Conservation (phyloP, 75 land plant species). For the Cunninghamia lanceolata region DNA sequence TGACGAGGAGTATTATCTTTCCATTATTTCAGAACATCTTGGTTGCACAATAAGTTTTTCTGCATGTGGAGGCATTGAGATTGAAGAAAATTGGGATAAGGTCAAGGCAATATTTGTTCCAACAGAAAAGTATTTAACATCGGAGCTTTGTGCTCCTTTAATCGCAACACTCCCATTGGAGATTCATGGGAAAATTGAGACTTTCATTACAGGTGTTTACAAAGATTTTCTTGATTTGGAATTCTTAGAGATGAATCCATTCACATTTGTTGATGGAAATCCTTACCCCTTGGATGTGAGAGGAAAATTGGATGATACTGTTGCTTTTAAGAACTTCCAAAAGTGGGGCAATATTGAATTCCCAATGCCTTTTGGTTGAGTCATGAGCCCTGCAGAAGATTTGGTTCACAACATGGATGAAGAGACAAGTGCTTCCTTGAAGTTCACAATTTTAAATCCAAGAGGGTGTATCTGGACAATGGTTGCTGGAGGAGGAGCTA, state of each 20-base stretch:
- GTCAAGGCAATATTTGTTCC: slow-evolving; percentile 81
- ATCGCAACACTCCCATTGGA: slow-evolving; percentile 92
- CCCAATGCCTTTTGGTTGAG: slow-evolving; percentile 96
- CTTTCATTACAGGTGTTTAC: slow-evolving; percentile 69
- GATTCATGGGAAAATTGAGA: slow-evolving; percentile 73
- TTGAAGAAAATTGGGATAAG: slow-evolving; percentile 95
- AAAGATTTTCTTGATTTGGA: slow-evolving; percentile 85
- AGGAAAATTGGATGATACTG: slow-evolving; percentile 97
- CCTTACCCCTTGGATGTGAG: slow-evolving; percentile 97
- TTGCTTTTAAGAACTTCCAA: slow-evolving; percentile 91
- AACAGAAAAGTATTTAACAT: slow-evolving; percentile 59
- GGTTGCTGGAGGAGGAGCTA: no score
- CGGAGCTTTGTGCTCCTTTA: slow-evolving; percentile 78
- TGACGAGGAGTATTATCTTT: slow-evolving; percentile 68
- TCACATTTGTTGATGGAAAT: slow-evolving; percentile 81
- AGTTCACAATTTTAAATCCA: no score
- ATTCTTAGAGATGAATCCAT: slow-evolving; percentile 98
- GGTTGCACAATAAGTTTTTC: slow-evolving; percentile 74
- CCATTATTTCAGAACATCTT: slow-evolving; percentile 71
- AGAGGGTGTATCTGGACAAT: no score
- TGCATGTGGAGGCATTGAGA: slow-evolving; percentile 87
- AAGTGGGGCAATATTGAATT: slow-evolving; percentile 96
- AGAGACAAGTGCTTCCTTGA: slow-evolving; percentile 56
- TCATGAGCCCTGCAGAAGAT: slow-evolving; percentile 78
- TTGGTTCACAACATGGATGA: slow-evolving; percentile 81